These are phyloP conservation scores for Boletus sp. DNA, from an alignment of 768 basidiomycete genomes.

Conservation along the genomic window DNA sequence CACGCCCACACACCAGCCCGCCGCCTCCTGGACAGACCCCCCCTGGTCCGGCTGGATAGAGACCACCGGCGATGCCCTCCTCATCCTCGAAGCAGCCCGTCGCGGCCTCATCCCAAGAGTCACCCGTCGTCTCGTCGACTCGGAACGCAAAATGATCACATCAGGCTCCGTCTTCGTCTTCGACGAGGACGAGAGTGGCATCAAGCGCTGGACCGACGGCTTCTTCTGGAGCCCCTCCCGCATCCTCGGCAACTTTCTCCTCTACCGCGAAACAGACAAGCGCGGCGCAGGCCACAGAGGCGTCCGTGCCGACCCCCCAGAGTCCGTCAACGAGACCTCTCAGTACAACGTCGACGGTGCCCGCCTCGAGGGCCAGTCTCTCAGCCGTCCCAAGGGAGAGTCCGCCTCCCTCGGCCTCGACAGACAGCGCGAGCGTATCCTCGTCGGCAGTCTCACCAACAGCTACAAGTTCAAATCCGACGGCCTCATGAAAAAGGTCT, in stretches of 20 bases:
- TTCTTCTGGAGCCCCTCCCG: conserved; percentile 92
- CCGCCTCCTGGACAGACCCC: conserved; percentile 69
- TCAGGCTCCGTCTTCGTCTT: conserved; percentile 96
- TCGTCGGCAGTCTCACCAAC: conserved; percentile 90
- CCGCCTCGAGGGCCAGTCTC: conserved; percentile 39
- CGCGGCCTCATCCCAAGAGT: conserved; percentile 89
- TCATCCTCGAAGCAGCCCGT: conserved; percentile 92
- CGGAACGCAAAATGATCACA: conserved; percentile 89
- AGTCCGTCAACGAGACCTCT: conserved; percentile 39
- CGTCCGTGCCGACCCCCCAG: conserved; percentile 40
- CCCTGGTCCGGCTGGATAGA: conserved; percentile 96
- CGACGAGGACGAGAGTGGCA: conserved; percentile 95
- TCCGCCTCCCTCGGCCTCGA: conserved; percentile 49
- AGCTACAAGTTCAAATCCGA: conserved; percentile 90
- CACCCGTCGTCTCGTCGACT: conserved; percentile 86
- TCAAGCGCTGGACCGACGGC: conserved; percentile 98
- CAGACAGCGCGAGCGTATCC: conserved; percentile 70
- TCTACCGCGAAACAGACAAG: conserved; percentile 94
- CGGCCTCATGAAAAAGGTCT: conserved; percentile 96
- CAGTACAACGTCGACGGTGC: conserved; percentile 35
- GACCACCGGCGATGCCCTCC: conserved; percentile 91
- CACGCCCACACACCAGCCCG: conserved; percentile 29
- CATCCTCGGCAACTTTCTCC: conserved; percentile 91
- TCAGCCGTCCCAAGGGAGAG: conserved; percentile 65
- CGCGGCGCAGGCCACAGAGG: conserved; percentile 62